Evolutionary conservation across 2,329 filamentous ascomycete genomes (phyloP).

Genomic region (Talaromyces amestolkiae): DNA sequence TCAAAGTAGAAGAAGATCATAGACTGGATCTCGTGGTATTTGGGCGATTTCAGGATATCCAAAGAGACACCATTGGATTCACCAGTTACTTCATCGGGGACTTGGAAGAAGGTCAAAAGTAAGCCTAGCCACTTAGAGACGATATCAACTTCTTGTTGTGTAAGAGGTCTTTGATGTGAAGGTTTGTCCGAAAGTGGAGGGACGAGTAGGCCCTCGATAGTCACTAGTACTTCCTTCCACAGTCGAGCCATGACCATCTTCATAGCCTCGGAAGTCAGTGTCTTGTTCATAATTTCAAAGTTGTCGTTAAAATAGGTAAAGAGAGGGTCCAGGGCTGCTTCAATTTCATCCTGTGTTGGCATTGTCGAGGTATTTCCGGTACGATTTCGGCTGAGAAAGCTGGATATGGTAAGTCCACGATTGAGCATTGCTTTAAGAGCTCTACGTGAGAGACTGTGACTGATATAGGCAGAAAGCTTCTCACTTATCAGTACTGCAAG

Average conservation of each 20-base stretch:
- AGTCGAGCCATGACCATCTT: conserved; percentile 95
- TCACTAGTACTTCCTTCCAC: conserved; percentile 95
- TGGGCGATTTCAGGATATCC: conserved; percentile 90
- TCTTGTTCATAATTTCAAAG: conserved; percentile 98
- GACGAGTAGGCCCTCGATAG: conserved; percentile 84
- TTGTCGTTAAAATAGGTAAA: conserved; percentile 98
- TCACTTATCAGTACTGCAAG: conserved; percentile 8
- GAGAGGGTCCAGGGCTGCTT: conserved; percentile 76
- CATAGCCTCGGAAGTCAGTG: conserved; percentile 93
- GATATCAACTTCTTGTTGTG: conserved; percentile 84
- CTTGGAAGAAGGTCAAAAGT: conserved; percentile 93
- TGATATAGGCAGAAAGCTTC: conserved; percentile 89
- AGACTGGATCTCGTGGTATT: conserved; percentile 95
- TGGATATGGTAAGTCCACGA: conserved; percentile 69
- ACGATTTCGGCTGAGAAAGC: conserved; percentile 58
- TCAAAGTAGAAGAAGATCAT: conserved; percentile 99
- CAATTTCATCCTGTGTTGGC: conserved; percentile 69
- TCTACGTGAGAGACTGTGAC: conserved; percentile 78
- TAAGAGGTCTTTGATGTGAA: conserved; percentile 78
- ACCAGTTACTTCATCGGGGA: conserved; percentile 76
- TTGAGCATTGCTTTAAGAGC: conserved; percentile 73
- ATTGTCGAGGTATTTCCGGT: conserved; percentile 51
- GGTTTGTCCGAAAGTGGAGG: conserved; percentile 94
- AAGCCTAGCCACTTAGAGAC: conserved; percentile 93
- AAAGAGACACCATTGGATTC: conserved; percentile 84